These are phyloP conservation scores for Wickerhamomyces xylosicus DNA, from an alignment of 805 yeast genomes.

Conservation along the genomic window DNA sequence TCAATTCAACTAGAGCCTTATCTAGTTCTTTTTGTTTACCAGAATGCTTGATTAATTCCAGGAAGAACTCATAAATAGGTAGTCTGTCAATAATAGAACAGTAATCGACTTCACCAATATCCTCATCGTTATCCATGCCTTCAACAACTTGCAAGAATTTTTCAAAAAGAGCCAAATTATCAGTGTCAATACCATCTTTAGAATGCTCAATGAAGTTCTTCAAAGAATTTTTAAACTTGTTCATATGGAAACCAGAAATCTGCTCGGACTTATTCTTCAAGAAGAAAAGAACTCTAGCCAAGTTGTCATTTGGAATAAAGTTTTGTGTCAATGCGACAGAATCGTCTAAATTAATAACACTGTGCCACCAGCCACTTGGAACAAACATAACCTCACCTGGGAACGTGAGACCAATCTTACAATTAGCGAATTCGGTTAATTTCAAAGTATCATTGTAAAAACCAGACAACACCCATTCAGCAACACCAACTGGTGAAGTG, in stretches of 20 bases:
- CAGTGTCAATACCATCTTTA: conserved; percentile 6
- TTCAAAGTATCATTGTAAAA: conserved; percentile 62
- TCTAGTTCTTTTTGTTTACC: conserved; percentile 25
- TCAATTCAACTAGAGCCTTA: conserved; percentile 25
- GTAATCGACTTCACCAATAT: conserved; percentile 42
- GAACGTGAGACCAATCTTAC: conserved; percentile 61
- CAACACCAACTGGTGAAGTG: conserved; percentile 83
- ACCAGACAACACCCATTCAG: conserved; percentile 84
- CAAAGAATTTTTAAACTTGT: conserved; percentile 32
- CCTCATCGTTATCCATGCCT: conserved; percentile 34
- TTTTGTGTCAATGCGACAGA: conserved; percentile 85
- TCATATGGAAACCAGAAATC: conserved; percentile 68
- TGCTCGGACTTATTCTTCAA: conserved; percentile 59
- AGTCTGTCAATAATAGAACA: conserved; percentile 26
- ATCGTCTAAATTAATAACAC: conserved; percentile 77
- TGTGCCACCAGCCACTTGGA: conserved; percentile 98
- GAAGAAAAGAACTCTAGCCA: conserved; percentile 56
- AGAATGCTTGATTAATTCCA: conserved; percentile 33
- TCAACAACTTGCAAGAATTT: conserved; percentile 22
- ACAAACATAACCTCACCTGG: conserved; percentile 83
- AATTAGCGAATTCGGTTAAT: conserved; percentile 36
- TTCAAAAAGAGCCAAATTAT: conserved; percentile 13
- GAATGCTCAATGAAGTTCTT: conserved; percentile 19
- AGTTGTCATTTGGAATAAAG: conserved; percentile 61
- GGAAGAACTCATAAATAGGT: conserved; percentile 56